Evolutionary conservation across 805 yeast species (phyloP).

Genomic region (Lipomyces oligophaga): DNA sequence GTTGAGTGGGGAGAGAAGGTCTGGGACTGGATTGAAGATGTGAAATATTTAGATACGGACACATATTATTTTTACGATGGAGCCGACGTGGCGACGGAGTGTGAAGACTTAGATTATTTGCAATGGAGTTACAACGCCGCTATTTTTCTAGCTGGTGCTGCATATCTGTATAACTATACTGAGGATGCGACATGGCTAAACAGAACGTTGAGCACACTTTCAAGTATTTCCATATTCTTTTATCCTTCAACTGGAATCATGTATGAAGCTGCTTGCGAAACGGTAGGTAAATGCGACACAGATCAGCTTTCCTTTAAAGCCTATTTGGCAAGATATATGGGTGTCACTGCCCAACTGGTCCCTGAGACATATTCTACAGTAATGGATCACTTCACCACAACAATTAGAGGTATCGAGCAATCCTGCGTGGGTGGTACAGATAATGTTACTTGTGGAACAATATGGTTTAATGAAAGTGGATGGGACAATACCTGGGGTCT

Average conservation of each 20-base stretch:
- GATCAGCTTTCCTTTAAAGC: slow-evolving; percentile 93
- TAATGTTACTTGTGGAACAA: slow-evolving; percentile 80
- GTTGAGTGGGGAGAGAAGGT: slow-evolving; percentile 64
- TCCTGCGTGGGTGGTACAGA: slow-evolving; percentile 86
- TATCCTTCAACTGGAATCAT: slow-evolving; percentile 46
- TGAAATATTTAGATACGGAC: slow-evolving; percentile 41
- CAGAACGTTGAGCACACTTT: slow-evolving; percentile 54
- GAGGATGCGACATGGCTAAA: slow-evolving; percentile 60
- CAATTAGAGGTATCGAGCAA: slow-evolving; percentile 57
- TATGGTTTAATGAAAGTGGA: slow-evolving; percentile 59
- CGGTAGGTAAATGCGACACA: slow-evolving; percentile 57
- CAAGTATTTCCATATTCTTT: slow-evolving; percentile 53
- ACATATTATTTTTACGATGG: slow-evolving; percentile 49
- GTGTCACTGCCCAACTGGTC: slow-evolving; percentile 65
- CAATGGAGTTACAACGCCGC: slow-evolving; percentile 94
- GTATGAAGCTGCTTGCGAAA: slow-evolving; percentile 84
- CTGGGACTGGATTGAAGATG: slow-evolving; percentile 64
- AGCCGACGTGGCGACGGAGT: slow-evolving; percentile 48
- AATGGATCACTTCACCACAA: slow-evolving; percentile 39
- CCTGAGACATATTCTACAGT: slow-evolving; percentile 46
- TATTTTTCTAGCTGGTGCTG: slow-evolving; percentile 70
- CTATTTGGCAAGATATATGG: slow-evolving; percentile 68
- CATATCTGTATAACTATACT: slow-evolving; percentile 74
- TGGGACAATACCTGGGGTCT: slow-evolving; percentile 78
- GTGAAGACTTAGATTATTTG: slow-evolving; percentile 53